Base-by-base conservation (phyloP, 139 green algal species). In the Pseudopediastrum boryanum region DNA sequence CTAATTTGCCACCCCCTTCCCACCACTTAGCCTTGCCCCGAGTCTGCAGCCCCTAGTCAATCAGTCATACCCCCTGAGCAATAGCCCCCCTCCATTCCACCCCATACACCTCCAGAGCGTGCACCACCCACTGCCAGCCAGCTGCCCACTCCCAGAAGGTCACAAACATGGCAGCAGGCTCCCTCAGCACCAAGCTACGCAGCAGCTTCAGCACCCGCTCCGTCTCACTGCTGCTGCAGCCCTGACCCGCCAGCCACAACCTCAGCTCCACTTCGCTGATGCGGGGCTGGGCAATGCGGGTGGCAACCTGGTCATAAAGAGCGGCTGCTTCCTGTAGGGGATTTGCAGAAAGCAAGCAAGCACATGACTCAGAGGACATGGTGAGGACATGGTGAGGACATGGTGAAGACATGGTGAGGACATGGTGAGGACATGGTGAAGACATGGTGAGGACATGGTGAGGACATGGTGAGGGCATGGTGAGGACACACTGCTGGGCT, bases 91-190 rank as follows among this genome's bases (percentile, higher is more conserved):
- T n/a, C 74, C 74, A 81, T 21, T 69, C 31, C 9, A 82, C 64
- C 1, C 75, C 75, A 29, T 82, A 76, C 31, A 82, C 65, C 38
- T 82, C 65, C 36, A 82, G 29, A n/a, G 75, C 64, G 39, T 82
- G 75, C 75, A 67, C 59, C 38, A 82, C 75, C 75, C 75, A 82
- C 25, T 39, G 41, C 64, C 64, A 82, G 16, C 75, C 75, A 25
- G 61, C 65, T 12, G 38, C 44, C 64, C 64, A 82, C 50, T 82
- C 64, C 75, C 75, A 82, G 3, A 61, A 46, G 29, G 38, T 50
- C 27, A 82, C 27, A 39, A 23, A 68, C 4, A 38, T 46, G 19
- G 50, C 64, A 2, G 50, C 35, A 33, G 42, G 23, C 25, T 75
- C 64, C 36, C 38, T 38, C 64, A 69, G 41, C 38, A 82, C 65